A percentile compares a stretch with the other conserved stretches of the same genome.
These are phyloP conservation scores for Codiaeum variegatum DNA, from an alignment of 441 rosid species.

Conservation along the genomic window DNA sequence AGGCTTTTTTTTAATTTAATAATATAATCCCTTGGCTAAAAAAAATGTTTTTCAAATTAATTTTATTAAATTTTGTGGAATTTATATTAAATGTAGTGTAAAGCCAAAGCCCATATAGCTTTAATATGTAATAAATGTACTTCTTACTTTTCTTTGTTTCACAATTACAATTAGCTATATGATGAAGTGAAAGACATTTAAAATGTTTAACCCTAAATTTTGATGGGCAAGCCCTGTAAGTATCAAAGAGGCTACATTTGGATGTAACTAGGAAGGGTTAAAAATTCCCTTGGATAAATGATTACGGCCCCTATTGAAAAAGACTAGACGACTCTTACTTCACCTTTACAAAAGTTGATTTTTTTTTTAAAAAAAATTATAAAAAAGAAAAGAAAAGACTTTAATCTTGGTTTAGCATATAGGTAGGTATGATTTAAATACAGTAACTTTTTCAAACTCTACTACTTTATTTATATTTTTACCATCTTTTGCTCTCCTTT, in stretches of 20 bases:
- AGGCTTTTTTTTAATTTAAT: no score
- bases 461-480: not conserved
- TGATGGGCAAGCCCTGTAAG: not conserved
- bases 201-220: slow-evolving; percentile 6
- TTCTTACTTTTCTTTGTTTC: no score
- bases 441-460: not conserved
- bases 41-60: no score
- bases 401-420: not conserved
- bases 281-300: slow-evolving; percentile 12
- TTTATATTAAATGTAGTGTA: no score
- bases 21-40: no score
- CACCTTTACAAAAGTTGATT: not conserved
- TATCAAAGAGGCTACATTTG: slow-evolving; percentile 8
- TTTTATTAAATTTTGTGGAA: no score
- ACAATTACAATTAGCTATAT: no score
- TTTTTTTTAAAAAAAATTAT: not conserved
- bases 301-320: slow-evolving; percentile 14
- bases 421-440: not conserved
- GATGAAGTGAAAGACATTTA: not conserved
- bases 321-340: slow-evolving; percentile 2
- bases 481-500: not conserved
- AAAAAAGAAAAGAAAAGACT: no score
- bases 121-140: no score
- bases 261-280: slow-evolving; percentile 8
- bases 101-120: no score